Conservation (phyloP, 2,329 filamentous ascomycete species). For the Pseudogymnoascus sp. region DNA sequence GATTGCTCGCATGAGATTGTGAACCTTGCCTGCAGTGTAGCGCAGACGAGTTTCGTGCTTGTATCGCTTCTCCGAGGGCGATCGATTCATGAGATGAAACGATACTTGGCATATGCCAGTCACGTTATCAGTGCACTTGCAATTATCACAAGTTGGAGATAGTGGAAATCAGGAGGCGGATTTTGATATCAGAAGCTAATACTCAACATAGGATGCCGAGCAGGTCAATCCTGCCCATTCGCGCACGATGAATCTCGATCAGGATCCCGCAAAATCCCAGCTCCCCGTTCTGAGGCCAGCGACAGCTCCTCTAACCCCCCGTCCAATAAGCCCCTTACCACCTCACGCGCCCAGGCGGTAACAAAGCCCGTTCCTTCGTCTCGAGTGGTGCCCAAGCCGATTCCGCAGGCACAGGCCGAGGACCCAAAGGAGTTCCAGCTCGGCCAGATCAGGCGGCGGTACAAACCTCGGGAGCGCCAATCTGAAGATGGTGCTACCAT, state of each 20-base stretch:
- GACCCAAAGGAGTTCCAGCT: slow-evolving; percentile 70
- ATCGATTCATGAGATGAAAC: slow-evolving; percentile 16
- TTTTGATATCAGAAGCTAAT: slow-evolving; percentile 21
- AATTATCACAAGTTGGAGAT: slow-evolving; percentile 10
- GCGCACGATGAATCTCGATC: slow-evolving; percentile 34
- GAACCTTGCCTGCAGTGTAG: slow-evolving; percentile 7
- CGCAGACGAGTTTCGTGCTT: neutral
- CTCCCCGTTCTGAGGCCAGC: slow-evolving; percentile 11
- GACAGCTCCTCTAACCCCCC: slow-evolving; percentile 14
- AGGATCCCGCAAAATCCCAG: slow-evolving; percentile 18
- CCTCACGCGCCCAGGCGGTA: slow-evolving; percentile 24
- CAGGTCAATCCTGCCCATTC: slow-evolving; percentile 43
- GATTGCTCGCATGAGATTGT: slow-evolving; percentile 16
- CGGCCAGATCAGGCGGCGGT: slow-evolving; percentile 63
- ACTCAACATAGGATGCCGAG: slow-evolving; percentile 39
- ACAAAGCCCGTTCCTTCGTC: slow-evolving; percentile 28
- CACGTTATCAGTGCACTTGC: neutral
- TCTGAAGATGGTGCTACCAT: slow-evolving; percentile 41
- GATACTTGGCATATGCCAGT: slow-evolving; percentile 21
- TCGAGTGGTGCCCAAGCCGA: slow-evolving; percentile 55
- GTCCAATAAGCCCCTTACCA: slow-evolving; percentile 11
- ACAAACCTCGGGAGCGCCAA: slow-evolving; percentile 36
- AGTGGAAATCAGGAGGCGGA: slow-evolving; percentile 14
- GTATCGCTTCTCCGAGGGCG: slow-evolving; percentile 7
- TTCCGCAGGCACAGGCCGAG: slow-evolving; percentile 54